These are phyloP conservation scores for Clonostachys chloroleuca DNA, from an alignment of 2,329 filamentous ascomycete genomes.

Conservation along the genomic window DNA sequence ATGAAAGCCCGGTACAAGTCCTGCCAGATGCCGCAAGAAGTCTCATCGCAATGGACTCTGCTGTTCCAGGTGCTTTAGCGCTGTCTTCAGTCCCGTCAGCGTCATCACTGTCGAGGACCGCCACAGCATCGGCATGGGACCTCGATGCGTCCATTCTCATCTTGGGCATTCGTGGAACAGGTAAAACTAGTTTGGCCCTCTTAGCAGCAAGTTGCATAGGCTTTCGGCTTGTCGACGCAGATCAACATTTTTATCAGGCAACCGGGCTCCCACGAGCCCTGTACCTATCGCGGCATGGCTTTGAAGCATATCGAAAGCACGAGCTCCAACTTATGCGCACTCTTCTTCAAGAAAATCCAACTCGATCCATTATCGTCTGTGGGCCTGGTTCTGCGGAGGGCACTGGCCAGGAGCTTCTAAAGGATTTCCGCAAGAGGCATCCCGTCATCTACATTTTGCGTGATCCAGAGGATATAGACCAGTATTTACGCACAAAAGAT, in stretches of 20 bases:
- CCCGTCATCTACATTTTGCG: constrained; percentile 46
- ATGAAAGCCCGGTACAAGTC: too few species aligned
- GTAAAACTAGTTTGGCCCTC: constrained; percentile 60
- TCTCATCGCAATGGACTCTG: too few species aligned
- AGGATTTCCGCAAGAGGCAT: constrained; percentile 48
- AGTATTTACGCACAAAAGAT: constrained; percentile 39
- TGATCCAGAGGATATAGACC: constrained; percentile 41
- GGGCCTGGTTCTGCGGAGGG: constrained; percentile 46
- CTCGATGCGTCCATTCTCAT: constrained; percentile 49
- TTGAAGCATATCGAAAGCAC: constrained; percentile 5
- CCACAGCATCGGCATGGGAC: background rate
- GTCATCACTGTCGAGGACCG: background rate
- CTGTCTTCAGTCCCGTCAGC: too few species aligned
- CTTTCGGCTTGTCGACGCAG: constrained; percentile 55
- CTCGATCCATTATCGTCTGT: constrained; percentile 55
- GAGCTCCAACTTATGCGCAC: constrained; percentile 19
- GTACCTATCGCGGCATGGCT: constrained; percentile 38
- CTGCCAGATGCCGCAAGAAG: too few species aligned
- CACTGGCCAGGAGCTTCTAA: constrained; percentile 44
- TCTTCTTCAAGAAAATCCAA: constrained; percentile 41
- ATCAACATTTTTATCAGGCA: constrained; percentile 51
- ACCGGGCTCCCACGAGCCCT: constrained; percentile 48
- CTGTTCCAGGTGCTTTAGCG: too few species aligned
- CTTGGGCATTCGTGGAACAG: constrained; percentile 56
- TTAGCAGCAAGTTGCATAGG: constrained; percentile 39